Conservation (phyloP, 208 protist genomes). For the Acanthamoeba royreba region DNA sequence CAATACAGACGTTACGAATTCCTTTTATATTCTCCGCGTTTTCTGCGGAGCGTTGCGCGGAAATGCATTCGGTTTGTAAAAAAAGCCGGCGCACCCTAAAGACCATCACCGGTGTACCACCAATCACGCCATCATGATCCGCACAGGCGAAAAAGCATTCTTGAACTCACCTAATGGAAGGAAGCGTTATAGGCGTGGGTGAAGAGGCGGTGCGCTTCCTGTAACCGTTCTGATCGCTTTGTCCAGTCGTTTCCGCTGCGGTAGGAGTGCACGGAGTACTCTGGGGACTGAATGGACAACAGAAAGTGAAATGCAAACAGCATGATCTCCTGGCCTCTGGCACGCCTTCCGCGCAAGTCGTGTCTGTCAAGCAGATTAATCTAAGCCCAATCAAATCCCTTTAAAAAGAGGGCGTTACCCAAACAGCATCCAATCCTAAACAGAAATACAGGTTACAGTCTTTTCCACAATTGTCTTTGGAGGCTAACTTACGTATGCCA, state of each 20-base stretch:
- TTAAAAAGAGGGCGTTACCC: constrained; percentile 1
- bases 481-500: constrained; percentile 52
- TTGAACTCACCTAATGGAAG: no score
- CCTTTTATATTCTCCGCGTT: no score
- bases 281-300: background rate
- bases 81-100: no score
- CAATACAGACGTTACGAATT: no score
- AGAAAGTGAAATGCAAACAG: constrained; percentile 52
- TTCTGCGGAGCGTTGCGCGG: no score
- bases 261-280: background rate
- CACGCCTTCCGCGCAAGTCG: background rate
- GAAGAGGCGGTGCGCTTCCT: background rate
- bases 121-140: no score
- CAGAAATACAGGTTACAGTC: background rate
- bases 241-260: background rate
- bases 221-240: background rate
- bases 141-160: no score
- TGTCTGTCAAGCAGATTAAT: background rate
- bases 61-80: no score
- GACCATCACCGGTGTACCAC: no score
- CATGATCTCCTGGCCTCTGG: constrained; percentile 59
- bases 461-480: background rate
- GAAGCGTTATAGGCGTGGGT: background rate
- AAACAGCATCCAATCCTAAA: constrained; percentile 64
- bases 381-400: background rate